Conservation (phyloP, 176 grass and related monocot genomes). For the Paspalum notatum region DNA sequence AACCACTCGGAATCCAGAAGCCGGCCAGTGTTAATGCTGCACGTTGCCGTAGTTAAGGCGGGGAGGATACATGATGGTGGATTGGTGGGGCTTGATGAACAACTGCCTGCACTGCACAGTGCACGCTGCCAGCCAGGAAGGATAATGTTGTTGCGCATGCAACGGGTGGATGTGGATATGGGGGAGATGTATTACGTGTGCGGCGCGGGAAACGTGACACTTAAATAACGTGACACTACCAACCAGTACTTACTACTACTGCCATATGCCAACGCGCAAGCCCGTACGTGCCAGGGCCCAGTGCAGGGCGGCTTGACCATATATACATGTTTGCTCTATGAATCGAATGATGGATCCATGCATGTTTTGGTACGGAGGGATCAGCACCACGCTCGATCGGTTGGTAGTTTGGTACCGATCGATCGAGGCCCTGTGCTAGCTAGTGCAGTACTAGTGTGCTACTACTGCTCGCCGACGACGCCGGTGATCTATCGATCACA, state of each 20-base stretch:
- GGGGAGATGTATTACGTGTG: too few species aligned
- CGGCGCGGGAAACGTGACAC: too few species aligned
- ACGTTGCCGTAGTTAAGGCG: conserved; percentile 1
- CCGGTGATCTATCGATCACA: neutral
- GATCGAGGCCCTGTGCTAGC: neutral
- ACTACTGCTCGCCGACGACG: neutral
- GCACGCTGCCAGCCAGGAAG: too few species aligned
- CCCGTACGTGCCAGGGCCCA: too few species aligned
- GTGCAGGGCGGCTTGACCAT: too few species aligned
- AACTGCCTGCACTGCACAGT: neutral
- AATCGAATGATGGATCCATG: neutral
- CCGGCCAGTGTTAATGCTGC: neutral
- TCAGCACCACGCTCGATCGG: neutral
- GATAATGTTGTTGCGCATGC: too few species aligned
- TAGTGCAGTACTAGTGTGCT: neutral
- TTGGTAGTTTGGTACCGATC: neutral
- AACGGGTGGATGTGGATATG: too few species aligned
- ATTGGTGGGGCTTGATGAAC: neutral
- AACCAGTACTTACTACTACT: too few species aligned
- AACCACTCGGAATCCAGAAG: neutral
- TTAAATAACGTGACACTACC: too few species aligned
- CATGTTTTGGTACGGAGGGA: neutral
- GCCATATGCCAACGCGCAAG: too few species aligned
- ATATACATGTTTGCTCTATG: too few species aligned
- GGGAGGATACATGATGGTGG: neutral